These are phyloP conservation scores for Physaria fendleri DNA, from an alignment of 345 rosid genomes.

Conservation along the genomic window DNA sequence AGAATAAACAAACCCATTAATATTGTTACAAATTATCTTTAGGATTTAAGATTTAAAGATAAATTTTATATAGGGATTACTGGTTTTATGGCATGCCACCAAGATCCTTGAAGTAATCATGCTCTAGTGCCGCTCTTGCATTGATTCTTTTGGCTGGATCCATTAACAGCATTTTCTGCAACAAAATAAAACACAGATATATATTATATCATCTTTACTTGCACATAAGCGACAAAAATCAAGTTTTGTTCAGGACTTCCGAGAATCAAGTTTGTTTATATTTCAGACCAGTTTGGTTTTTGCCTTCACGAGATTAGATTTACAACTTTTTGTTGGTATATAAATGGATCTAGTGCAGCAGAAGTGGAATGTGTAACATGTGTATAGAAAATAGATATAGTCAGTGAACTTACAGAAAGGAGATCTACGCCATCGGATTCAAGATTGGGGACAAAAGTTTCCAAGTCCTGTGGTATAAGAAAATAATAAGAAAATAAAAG, in stretches of 20 bases:
- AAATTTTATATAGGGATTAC: conserved; percentile 24
- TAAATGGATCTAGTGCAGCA: conserved; percentile 2
- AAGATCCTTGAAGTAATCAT: conserved; percentile 89
- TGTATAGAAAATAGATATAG: neutral
- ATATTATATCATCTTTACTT: conserved; percentile 8
- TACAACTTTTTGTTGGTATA: too few species aligned
- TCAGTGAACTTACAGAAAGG: conserved; percentile 61
- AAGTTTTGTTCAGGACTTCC: neutral
- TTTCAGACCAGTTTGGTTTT: too few species aligned
- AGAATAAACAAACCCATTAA: too few species aligned
- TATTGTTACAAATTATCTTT: too few species aligned
- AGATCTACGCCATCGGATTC: conserved; percentile 80
- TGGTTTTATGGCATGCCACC: conserved; percentile 42
- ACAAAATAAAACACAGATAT: conserved; percentile 8
- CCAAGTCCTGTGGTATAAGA: conserved; percentile 52
- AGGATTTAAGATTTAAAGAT: too few species aligned
- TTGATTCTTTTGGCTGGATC: conserved; percentile 88
- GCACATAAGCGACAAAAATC: neutral
- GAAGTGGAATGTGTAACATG: neutral
- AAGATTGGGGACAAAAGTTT: conserved; percentile 64
- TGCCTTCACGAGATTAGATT: too few species aligned
- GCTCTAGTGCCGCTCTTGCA: conserved; percentile 84
- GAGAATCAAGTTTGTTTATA: too few species aligned
- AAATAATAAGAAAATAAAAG: too few species aligned
- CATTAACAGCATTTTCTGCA: conserved; percentile 89